phyloP scores from a whole-genome alignment of 2,329 filamentous ascomycete genomes.

The Alternaria alternata region DNA sequence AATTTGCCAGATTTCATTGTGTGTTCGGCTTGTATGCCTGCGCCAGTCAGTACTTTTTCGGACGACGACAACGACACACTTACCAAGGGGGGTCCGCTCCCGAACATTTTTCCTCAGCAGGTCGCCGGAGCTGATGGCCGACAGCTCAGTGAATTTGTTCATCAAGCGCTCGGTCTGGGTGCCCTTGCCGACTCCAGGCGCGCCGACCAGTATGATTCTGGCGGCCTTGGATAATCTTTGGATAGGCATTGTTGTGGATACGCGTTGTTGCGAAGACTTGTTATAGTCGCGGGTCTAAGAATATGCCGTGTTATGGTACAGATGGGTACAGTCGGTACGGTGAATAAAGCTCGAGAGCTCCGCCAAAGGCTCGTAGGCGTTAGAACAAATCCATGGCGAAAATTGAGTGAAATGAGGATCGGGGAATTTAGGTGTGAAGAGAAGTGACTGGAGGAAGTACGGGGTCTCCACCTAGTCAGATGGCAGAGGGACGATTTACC shows the following conservation, averaged over 20 bases:
- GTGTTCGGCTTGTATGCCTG: slow-evolving; percentile 88
- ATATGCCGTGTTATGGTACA: slow-evolving; percentile 12
- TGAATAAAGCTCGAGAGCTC: not conserved
- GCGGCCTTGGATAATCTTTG: slow-evolving; percentile 68
- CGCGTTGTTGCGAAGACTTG: not conserved
- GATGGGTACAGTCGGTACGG: not conserved
- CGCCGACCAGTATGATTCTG: slow-evolving; percentile 91
- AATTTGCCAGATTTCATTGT: slow-evolving; percentile 88
- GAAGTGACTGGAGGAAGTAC: not conserved
- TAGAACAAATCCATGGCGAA: slow-evolving; percentile 33
- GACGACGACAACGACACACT: slow-evolving; percentile 20
- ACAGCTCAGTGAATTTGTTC: slow-evolving; percentile 84
- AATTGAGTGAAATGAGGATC: not conserved
- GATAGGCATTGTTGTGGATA: slow-evolving; percentile 30
- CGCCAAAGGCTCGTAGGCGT: slow-evolving; percentile 23
- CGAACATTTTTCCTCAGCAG: slow-evolving; percentile 92
- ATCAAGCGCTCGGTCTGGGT: slow-evolving; percentile 93
- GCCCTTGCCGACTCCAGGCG: slow-evolving; percentile 96
- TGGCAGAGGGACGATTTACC: not conserved
- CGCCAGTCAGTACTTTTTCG: slow-evolving; percentile 21
- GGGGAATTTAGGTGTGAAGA: not conserved
- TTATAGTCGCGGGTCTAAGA: not conserved
- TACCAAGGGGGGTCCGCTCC: slow-evolving; percentile 84
- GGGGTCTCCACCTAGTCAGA: slow-evolving; percentile 1
- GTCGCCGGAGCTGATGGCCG: slow-evolving; percentile 93